Evolutionary conservation across 495 filamentous ascomycete genomes (phyloP), one percentile per base, ranked within the genome.

Genomic region (Baudoinia panamericana): DNA sequence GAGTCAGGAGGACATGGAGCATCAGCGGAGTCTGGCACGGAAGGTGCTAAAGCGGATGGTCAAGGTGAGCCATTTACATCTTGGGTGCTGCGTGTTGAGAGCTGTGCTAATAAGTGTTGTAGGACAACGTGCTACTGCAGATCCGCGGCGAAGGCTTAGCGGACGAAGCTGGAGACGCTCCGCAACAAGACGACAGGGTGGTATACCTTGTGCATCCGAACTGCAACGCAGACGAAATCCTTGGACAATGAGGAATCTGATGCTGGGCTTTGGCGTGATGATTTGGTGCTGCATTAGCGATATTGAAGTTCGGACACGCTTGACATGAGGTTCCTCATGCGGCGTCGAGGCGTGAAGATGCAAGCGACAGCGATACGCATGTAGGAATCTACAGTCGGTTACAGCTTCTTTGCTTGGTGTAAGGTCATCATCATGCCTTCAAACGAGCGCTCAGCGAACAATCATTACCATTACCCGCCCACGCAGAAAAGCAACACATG

Each of bases 21-120:
- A 60, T 11, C 90, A 99, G 69, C 72, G 75, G 54, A 69, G 66
- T 13, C 56, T 96, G 39, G 77, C 76, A n/a, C 70, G 64, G 55
- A 94, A 94, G 70, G 88, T 96, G 48, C 56, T 96, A 44, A 93
- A 80, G 74, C 76, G 85, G 57, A 92, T 95, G 80, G 80, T 94
- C 49, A 95, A 88, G 83, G 86, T 92, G 64, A 52, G 73, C 71
- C 18, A 18, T 31, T 25, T 30, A 25, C 16, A 1, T 20, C 24
- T 36, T 19, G 3, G 41, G 5, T 10, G 23, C 17, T 37, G 21
- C 7, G 19, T n/a, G 26, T 29, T 29, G 9, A 29, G 9, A 29
- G 10, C 23, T 22, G 28, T 38, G 5, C 18, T 27, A 30, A 46
- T 49, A 35, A 53, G 12, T 17, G 11, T 20, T 19, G 31, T 50